Conservation (phyloP, 179 eudicot species). For the Monotropa hypopitys region DNA sequence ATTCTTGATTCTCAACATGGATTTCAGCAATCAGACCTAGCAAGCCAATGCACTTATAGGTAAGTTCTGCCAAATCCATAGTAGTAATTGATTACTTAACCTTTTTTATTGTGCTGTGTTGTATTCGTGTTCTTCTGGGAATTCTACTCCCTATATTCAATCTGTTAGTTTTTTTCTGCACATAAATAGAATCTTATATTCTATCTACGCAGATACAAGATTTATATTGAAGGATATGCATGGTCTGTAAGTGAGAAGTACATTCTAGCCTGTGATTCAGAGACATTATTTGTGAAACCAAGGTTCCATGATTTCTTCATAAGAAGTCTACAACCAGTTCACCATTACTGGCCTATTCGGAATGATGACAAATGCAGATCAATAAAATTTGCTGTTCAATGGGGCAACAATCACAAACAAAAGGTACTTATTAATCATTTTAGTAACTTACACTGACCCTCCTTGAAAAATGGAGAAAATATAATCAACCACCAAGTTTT, state of each 20-base stretch:
- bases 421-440: not conserved
- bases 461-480: not conserved
- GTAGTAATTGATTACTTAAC: not conserved
- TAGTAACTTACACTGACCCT: not conserved
- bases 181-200: not conserved
- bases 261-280: constrained; percentile 18
- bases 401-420: constrained; percentile 16
- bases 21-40: constrained; percentile 9
- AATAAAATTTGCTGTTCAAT: constrained; percentile 15
- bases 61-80: not conserved
- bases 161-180: not conserved
- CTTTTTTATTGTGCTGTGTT: not conserved
- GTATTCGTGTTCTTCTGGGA: too few species aligned
- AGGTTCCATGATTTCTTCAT: constrained; percentile 15
- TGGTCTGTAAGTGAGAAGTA: constrained; percentile 22
- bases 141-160: too few species aligned
- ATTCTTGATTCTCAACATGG: constrained; percentile 11
- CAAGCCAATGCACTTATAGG: constrained; percentile 20
- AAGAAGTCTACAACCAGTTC: constrained; percentile 13
- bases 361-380: constrained; percentile 15
- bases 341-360: constrained; percentile 19
- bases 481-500: not conserved
- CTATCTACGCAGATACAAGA: constrained; percentile 14
- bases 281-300: constrained; percentile 13
- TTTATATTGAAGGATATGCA: constrained; percentile 21